Evolutionary conservation across 1,139 yeast genomes (phyloP).

Genomic region (Meyerozyma carpophila): DNA sequence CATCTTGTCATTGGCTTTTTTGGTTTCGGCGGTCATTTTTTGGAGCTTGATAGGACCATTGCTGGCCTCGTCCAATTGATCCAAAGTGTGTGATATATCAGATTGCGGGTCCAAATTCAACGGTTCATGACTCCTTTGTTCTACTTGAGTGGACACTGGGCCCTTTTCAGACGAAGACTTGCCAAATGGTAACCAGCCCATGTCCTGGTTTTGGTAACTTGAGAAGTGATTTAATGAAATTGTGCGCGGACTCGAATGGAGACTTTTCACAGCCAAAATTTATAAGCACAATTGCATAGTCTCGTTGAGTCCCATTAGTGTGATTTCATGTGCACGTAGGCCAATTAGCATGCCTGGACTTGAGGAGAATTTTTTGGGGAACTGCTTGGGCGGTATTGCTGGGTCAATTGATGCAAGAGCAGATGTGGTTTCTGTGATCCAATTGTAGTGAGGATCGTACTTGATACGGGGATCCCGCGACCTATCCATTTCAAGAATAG

Average conservation of each 20-base stretch:
- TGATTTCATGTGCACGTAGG: slow-evolving; percentile 22
- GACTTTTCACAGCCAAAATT: neutral
- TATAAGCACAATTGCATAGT: slow-evolving; percentile 22
- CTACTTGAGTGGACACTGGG: slow-evolving; percentile 16
- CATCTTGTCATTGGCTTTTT: slow-evolving; percentile 10
- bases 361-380: slow-evolving; percentile 9
- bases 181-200: slow-evolving; percentile 24
- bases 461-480: slow-evolving; percentile 24
- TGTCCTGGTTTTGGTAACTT: slow-evolving; percentile 4
- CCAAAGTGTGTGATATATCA: slow-evolving; percentile 35
- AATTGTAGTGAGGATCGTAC: slow-evolving; percentile 23
- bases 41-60: slow-evolving; percentile 9
- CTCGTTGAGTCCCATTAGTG: slow-evolving; percentile 33
- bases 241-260: neutral
- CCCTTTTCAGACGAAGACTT: slow-evolving; percentile 5
- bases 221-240: neutral
- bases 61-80: slow-evolving; percentile 23
- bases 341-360: slow-evolving; percentile 16
- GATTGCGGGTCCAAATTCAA: slow-evolving; percentile 18
- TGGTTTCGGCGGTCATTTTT: slow-evolving; percentile 10
- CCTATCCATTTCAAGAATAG: slow-evolving; percentile 27
- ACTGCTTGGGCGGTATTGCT: slow-evolving; percentile 3
- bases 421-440: slow-evolving; percentile 17
- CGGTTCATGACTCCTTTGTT: slow-evolving; percentile 33
- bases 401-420: slow-evolving; percentile 7